phyloP scores from a whole-genome alignment of 352 stramenopile species.

The Globisporangium cederbergense region DNA sequence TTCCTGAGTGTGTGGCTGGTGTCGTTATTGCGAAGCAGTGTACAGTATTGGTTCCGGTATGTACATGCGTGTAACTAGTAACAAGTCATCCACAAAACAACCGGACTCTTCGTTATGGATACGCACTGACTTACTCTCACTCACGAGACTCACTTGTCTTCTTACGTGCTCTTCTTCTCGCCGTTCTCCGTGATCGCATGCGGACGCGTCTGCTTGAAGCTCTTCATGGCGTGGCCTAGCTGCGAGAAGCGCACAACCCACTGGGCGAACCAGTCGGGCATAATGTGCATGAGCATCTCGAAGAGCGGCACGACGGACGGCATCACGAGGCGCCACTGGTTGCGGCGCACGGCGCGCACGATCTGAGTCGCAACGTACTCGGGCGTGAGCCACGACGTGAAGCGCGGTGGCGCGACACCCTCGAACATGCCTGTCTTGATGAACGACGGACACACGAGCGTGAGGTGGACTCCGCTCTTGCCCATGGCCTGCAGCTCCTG shows the following conservation, averaged over 20 bases:
- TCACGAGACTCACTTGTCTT: too few species aligned
- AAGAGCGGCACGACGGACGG: constrained; percentile 28
- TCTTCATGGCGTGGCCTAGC: constrained; percentile 40
- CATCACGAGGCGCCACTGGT: constrained; percentile 41
- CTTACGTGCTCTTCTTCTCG: too few species aligned
- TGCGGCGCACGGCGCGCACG: constrained; percentile 43
- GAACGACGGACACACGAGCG: constrained; percentile 54
- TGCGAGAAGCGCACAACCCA: constrained; percentile 35
- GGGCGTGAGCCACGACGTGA: constrained; percentile 36
- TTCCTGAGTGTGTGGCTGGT: too few species aligned
- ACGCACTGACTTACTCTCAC: too few species aligned
- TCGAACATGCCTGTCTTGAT: constrained; percentile 68
- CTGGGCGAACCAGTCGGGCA: constrained; percentile 39
- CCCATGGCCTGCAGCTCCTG: constrained; percentile 46
- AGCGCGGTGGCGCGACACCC: constrained; percentile 34
- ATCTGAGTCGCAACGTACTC: constrained; percentile 44
- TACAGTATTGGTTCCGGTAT: too few species aligned
- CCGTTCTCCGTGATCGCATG: constrained; percentile 14
- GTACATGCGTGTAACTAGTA: too few species aligned
- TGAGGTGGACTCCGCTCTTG: constrained; percentile 25
- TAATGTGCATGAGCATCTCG: constrained; percentile 29
- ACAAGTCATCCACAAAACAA: too few species aligned
- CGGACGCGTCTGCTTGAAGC: constrained; percentile 46
- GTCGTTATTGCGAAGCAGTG: too few species aligned
- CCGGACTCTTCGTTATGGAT: too few species aligned